These are phyloP conservation scores for Suillus plorans DNA, from an alignment of 768 basidiomycete genomes.

Conservation along the genomic window DNA sequence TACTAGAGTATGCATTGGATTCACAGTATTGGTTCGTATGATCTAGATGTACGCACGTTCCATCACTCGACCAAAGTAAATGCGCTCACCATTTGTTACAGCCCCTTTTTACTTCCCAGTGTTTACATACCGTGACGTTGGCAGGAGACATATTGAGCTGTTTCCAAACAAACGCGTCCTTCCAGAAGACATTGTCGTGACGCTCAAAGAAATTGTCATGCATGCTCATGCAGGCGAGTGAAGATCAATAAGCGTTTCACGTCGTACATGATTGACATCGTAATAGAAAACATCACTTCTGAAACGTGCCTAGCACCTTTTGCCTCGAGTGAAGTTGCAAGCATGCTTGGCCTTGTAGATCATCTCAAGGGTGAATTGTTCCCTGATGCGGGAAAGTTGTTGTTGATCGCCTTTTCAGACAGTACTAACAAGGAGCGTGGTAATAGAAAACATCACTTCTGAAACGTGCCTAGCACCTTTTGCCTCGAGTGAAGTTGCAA, in stretches of 20 bases:
- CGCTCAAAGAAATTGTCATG: conserved; percentile 1
- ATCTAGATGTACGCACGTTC: not conserved
- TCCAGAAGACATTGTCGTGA: not conserved
- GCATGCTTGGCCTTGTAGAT: conserved; percentile 32
- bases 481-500: conserved; percentile 32
- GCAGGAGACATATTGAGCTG: not conserved
- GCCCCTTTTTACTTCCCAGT: not conserved
- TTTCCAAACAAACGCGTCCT: conserved; percentile 21
- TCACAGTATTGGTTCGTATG: not conserved
- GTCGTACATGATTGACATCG: not conserved
- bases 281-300: conserved; percentile 35
- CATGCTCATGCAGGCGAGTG: not conserved
- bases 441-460: conserved; percentile 37
- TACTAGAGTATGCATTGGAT: not conserved
- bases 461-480: conserved; percentile 37
- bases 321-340: conserved; percentile 32
- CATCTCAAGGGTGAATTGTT: conserved; percentile 31
- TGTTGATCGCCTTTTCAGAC: not conserved
- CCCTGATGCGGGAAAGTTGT: not conserved
- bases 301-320: conserved; percentile 37
- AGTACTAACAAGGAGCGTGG: not conserved
- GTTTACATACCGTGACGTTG: not conserved
- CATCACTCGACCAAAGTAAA: not conserved
- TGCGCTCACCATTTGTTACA: not conserved
- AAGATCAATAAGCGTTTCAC: conserved; percentile 9